Evolutionary conservation across 179 eudicot genomes (phyloP), one percentile per base, ranked within the genome.

Genomic region (Patellifolia procumbens): DNA sequence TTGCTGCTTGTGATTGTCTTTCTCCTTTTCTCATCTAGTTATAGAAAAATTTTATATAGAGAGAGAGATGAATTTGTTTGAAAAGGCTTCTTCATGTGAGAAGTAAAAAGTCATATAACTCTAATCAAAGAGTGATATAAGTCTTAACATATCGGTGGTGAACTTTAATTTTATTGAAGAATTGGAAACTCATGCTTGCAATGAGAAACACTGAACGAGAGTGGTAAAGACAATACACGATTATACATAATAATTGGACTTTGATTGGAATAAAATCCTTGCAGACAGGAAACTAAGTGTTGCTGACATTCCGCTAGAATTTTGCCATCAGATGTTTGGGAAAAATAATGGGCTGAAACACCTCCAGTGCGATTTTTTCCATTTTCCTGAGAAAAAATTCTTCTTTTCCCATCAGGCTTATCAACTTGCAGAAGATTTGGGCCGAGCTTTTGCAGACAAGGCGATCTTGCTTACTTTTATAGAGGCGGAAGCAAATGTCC

Each of bases 351-450:
- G 17, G 12, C 24, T 48, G 35, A 26, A 16, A 28, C 12, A 28
- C 37, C 53, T n/a, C n/a, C 52, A 28, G 48, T 46, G 13, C 10
- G 34, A 7, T 24, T 26, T 68, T 64, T 22, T 68, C 24, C 16
- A n/a, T 32, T 26, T 19, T n/a, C 19, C 46, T 74, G 22, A 74
- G 62, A 45, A 39, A 52, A 35, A 8, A 53, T 76, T 35, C 22
- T 82, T 24, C 20, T 72, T 52, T 55, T 35, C 10, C 74, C 52
- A 60, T 72, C 93, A 95, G 99, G 85, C 86, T 76, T 87, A 90
- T 80, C 95, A 89, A 76, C 90, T 93, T 75, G 97, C 97, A 42
- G 97, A 93, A 84, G 99, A 95, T 79, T 83, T 95, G 79, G 99
- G 95, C 65, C 90, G 89, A 87, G 99, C 99, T 74, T 95, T 91